Conservation (phyloP, 352 stramenopile genomes). For the Thraustotheca clavata region DNA sequence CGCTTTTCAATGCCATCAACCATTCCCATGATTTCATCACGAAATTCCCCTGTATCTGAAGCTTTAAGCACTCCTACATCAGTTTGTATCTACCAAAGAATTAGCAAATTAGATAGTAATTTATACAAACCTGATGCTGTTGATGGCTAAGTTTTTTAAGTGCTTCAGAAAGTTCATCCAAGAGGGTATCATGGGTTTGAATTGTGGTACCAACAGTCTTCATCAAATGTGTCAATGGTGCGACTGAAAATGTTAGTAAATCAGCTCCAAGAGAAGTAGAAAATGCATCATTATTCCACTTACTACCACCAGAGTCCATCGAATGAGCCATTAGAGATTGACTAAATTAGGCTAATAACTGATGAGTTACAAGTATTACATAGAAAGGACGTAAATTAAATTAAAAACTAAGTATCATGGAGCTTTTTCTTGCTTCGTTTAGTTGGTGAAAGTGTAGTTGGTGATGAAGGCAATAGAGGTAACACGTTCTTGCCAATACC, state of each 20-base stretch:
- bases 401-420: background rate
- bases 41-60: background rate
- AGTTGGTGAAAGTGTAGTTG: background rate
- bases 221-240: constrained; percentile 17
- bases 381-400: too few species aligned
- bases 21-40: constrained; percentile 7
- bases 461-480: background rate
- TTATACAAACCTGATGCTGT: constrained; percentile 10
- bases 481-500: constrained; percentile 7
- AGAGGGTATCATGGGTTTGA: constrained; percentile 15
- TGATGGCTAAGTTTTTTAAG: background rate
- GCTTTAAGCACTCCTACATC: too few species aligned
- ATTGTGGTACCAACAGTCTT: constrained; percentile 12
- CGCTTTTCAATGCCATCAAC: constrained; percentile 6
- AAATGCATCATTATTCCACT: constrained; percentile 19
- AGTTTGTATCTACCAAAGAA: background rate
- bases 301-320: background rate
- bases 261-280: background rate
- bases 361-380: too few species aligned
- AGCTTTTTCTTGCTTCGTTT: background rate
- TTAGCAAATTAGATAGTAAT: background rate
- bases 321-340: constrained; percentile 1
- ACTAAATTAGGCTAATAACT: too few species aligned
- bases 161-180: constrained; percentile 10
- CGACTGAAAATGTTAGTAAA: constrained; percentile 19